A percentile compares a stretch with the other conserved stretches of the same genome.
phyloP scores from a whole-genome alignment of 352 stramenopile species.

The Phytopythium delawarense region DNA sequence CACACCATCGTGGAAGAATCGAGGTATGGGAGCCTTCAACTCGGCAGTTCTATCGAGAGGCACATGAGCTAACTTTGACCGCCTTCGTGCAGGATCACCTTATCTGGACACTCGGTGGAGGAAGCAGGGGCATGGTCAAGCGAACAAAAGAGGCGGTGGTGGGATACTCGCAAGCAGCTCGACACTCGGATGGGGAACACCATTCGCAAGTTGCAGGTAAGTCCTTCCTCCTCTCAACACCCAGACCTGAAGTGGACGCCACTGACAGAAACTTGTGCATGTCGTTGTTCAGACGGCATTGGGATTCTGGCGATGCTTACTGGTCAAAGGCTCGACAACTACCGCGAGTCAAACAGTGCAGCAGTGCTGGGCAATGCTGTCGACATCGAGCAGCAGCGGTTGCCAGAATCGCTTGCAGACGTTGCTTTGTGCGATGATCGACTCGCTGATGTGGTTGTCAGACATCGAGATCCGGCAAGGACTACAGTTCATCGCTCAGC shows the following conservation, averaged over 20 bases:
- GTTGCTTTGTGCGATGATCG: slow-evolving; percentile 31
- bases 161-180: slow-evolving; percentile 55
- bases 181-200: slow-evolving; percentile 38
- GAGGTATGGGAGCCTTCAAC: slow-evolving; percentile 26
- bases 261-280: not conserved
- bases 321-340: slow-evolving; percentile 20
- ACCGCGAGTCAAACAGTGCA: slow-evolving; percentile 9
- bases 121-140: slow-evolving; percentile 45
- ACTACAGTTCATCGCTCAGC: slow-evolving; percentile 29
- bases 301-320: slow-evolving; percentile 56
- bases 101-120: slow-evolving; percentile 57
- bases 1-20: slow-evolving; percentile 49
- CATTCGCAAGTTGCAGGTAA: slow-evolving; percentile 54
- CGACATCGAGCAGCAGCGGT: slow-evolving; percentile 6
- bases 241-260: not conserved
- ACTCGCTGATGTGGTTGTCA: slow-evolving; percentile 27
- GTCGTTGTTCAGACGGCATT: slow-evolving; percentile 27
- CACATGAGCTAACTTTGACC: not conserved
- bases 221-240: not conserved
- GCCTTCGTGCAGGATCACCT: slow-evolving; percentile 28
- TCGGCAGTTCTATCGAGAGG: not conserved
- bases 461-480: slow-evolving; percentile 38
- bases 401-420: slow-evolving; percentile 17
- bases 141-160: slow-evolving; percentile 77
- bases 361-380: slow-evolving; percentile 34